Evolutionary conservation across 345 rosid genomes (phyloP).

Genomic region (Eucalyptus coolabah): DNA sequence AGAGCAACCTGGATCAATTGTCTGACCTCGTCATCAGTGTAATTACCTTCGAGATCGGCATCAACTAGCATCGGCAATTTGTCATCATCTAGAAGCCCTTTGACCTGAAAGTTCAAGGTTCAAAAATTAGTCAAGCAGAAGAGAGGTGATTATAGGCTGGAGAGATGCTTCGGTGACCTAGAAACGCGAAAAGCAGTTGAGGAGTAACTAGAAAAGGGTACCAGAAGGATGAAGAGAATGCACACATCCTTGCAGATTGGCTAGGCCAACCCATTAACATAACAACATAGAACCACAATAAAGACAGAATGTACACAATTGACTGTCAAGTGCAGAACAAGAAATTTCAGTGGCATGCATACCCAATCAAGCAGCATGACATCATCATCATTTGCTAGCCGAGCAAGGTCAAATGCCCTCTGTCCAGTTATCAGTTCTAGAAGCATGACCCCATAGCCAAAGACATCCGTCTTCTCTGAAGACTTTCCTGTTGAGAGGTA

Average conservation of each 20-base stretch:
- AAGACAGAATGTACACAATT: background rate
- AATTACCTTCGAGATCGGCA: conserved; percentile 44
- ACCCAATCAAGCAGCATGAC: conserved; percentile 97
- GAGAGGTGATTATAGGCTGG: background rate
- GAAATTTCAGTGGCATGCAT: background rate
- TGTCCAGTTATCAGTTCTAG: conserved; percentile 95
- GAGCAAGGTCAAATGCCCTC: conserved; percentile 90
- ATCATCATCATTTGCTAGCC: conserved; percentile 91
- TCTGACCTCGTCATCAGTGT: conserved; percentile 57
- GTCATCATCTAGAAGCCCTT: conserved; percentile 80
- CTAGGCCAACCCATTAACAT: background rate
- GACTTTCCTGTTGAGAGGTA: conserved; percentile 91
- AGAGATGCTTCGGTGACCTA: background rate
- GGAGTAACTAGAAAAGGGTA: background rate
- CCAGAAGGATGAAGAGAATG: background rate
- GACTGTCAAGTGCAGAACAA: background rate
- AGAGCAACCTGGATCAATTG: conserved; percentile 81
- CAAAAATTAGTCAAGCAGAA: background rate
- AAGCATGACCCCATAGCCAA: conserved; percentile 97
- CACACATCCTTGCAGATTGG: background rate
- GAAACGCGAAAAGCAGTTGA: background rate
- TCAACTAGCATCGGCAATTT: conserved; percentile 71
- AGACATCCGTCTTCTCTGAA: conserved; percentile 95
- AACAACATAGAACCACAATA: background rate
- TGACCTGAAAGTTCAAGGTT: conserved; percentile 36